phyloP scores from a whole-genome alignment of 768 basidiomycete species.

The button mushroom (Agaricus bisporus) region DNA sequence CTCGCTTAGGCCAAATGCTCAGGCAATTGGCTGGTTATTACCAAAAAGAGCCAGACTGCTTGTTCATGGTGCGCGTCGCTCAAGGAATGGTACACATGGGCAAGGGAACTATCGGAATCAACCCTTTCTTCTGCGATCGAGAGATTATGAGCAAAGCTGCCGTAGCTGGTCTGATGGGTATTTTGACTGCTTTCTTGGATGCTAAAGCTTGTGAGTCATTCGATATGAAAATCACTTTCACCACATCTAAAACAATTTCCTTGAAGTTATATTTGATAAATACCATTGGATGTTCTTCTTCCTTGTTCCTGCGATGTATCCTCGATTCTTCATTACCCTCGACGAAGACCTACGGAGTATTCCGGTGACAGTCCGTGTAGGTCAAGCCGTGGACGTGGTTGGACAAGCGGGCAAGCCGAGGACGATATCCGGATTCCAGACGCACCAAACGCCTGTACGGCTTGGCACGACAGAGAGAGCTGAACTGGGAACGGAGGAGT shows the following conservation, averaged over 20 bases:
- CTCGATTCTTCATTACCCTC: slow-evolving; percentile 95
- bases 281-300: slow-evolving; percentile 99
- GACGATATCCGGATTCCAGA: slow-evolving; percentile 97
- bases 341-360: slow-evolving; percentile 84
- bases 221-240: neutral
- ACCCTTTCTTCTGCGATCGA: slow-evolving; percentile 94
- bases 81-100: slow-evolving; percentile 99
- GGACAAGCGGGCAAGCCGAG: slow-evolving; percentile 97
- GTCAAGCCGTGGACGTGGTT: slow-evolving; percentile 95
- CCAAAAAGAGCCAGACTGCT: slow-evolving; percentile 91
- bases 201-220: slow-evolving; percentile 79
- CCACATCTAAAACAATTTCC: slow-evolving; percentile 3
- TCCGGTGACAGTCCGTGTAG: slow-evolving; percentile 92
- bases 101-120: slow-evolving; percentile 95
- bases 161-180: slow-evolving; percentile 83
- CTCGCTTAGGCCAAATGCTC: slow-evolving; percentile 95
- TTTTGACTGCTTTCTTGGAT: slow-evolving; percentile 89
- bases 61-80: slow-evolving; percentile 94
- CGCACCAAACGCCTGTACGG: slow-evolving; percentile 94
- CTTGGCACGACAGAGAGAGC: slow-evolving; percentile 91
- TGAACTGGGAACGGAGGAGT: slow-evolving; percentile 96
- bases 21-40: slow-evolving; percentile 97
- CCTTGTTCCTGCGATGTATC: slow-evolving; percentile 95
- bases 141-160: slow-evolving; percentile 85
- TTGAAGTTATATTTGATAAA: slow-evolving; percentile 85